These are phyloP conservation scores for Stephanodiscus triporus DNA, from an alignment of 108 stramenopile species.

Conservation along the genomic window DNA sequence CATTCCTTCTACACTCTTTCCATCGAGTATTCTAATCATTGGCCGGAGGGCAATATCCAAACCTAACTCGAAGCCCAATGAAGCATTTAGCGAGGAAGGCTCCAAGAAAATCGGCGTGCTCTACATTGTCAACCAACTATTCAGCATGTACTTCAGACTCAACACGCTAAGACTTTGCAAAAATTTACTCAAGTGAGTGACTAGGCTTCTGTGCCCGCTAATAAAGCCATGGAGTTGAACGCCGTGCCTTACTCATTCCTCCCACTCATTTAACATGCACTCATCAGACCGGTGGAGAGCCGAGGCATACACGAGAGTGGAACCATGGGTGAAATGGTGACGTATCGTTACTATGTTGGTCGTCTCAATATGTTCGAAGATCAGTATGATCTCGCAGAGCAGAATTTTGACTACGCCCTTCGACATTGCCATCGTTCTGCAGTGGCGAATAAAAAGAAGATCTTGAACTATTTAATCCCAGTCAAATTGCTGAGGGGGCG, in stretches of 20 bases:
- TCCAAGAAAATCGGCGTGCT: constrained; percentile 87
- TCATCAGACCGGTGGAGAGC: constrained; percentile 68
- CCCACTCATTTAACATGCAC: constrained; percentile 30
- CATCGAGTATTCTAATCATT: constrained; percentile 7
- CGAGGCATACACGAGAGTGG: constrained; percentile 71
- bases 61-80: constrained; percentile 26
- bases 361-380: constrained; percentile 96
- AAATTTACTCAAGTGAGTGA: constrained; percentile 74
- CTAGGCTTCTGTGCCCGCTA: not conserved
- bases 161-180: constrained; percentile 93
- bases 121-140: constrained; percentile 88
- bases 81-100: constrained; percentile 62
- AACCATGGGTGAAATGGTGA: constrained; percentile 88
- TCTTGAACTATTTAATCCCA: constrained; percentile 90
- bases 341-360: constrained; percentile 91
- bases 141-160: constrained; percentile 93
- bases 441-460: constrained; percentile 79
- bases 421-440: constrained; percentile 75
- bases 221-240: not conserved
- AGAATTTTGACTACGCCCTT: constrained; percentile 87
- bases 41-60: not conserved
- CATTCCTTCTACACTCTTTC: constrained; percentile 30
- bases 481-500: constrained; percentile 89
- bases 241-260: not conserved
- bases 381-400: constrained; percentile 86